Evolutionary conservation across 345 rosid genomes (phyloP), one percentile per base, ranked within the genome.

Genomic region (Arabidopsis suecica): DNA sequence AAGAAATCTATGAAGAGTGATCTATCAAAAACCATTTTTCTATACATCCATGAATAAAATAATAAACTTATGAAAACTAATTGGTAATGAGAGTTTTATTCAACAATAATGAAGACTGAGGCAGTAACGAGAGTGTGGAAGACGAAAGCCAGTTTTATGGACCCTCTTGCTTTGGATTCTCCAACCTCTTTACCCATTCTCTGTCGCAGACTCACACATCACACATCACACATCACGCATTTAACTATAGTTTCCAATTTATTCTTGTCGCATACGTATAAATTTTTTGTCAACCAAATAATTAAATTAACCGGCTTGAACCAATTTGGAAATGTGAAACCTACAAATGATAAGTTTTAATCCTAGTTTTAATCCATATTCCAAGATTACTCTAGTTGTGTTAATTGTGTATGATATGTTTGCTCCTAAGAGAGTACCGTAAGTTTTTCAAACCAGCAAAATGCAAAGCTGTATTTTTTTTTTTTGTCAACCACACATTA

Each of bases 81-180:
- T 5, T 25, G 22, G 38, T 62, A 25, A 42, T 40, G 20, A 23
- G 10, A 22, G 11, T 20, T 32, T 61, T 40, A 40, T 28, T 23
- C 7, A 61, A 41, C 36, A 41, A 61, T 22, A 61, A 23, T 41
- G 48, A 61, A 61, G 67, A 22, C 50, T 41, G 12, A n/a, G 5
- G 22, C 20, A 61, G 51, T 7, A 62, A 62, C 12, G 66, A 61
- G 36, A 62, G 20, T 42, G 23, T 62, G 67, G 67, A 51, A 62
- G 37, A 62, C 51, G 51, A 42, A 62, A 42, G 67, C 67, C 34
- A 61, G 20, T 61, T 23, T 23, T 25, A 40, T 61, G 20, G 50
- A 16, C 28, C 66, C 50, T 61, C 65, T 0, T 61, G 34, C 12
- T 61, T 57, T 57, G 61, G 23, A 7, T n/a, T 57, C 9, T 23